Evolutionary conservation across 305 asterid genomes (phyloP).

Genomic region (Fraxinus ornus): DNA sequence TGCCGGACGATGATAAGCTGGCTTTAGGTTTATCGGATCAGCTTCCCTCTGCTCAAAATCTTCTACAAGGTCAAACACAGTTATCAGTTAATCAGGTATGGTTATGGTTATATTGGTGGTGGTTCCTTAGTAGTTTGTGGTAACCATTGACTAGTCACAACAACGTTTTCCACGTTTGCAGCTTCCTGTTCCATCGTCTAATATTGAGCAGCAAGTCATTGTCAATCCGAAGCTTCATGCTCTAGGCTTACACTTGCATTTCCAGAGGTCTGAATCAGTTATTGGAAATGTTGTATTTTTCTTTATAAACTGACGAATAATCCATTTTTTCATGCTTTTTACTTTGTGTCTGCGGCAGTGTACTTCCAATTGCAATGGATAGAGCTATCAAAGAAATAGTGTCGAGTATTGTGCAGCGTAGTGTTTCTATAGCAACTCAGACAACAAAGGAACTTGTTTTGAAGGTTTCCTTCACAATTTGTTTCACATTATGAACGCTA

Average conservation of each 20-base stretch:
- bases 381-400: conserved; percentile 96
- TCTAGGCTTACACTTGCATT: conserved; percentile 67
- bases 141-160: conserved; percentile 11
- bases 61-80: conserved; percentile 68
- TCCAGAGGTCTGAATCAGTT: conserved; percentile 72
- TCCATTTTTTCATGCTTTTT: not conserved
- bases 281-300: conserved; percentile 20
- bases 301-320: not conserved
- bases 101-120: conserved; percentile 8
- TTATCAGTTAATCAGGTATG: conserved; percentile 79
- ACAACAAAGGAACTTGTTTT: conserved; percentile 94
- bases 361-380: conserved; percentile 91
- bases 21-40: not conserved
- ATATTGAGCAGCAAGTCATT: conserved; percentile 89
- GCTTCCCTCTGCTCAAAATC: conserved; percentile 70
- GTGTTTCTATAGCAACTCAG: conserved; percentile 97
- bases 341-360: conserved; percentile 49
- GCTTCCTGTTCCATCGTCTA: conserved; percentile 76
- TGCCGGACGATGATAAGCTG: conserved; percentile 71
- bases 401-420: conserved; percentile 84
- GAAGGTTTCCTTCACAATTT: conserved; percentile 48
- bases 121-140: conserved; percentile 5
- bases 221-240: conserved; percentile 83
- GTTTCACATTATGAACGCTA: not conserved
- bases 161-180: conserved; percentile 32